Percentiles rank a stretch among this genome's conserved stretches.
These are phyloP conservation scores for Meyerozyma smithsonii DNA, from an alignment of 1,139 yeast species.

Conservation along the genomic window DNA sequence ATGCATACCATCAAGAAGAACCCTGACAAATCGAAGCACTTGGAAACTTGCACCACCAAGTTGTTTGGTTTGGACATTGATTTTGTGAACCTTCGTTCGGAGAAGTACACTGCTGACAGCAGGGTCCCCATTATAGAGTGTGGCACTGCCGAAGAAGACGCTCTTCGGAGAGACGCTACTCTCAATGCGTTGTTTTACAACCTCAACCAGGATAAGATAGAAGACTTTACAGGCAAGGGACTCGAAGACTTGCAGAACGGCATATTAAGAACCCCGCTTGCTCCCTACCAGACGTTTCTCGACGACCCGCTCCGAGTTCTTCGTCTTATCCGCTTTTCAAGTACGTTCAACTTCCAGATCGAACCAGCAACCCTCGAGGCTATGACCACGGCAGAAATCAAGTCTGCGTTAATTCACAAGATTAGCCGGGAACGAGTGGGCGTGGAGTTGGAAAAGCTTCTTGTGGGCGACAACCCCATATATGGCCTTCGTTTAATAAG, in stretches of 20 bases:
- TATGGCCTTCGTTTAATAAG: slow-evolving; percentile 61
- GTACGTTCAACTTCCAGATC: slow-evolving; percentile 66
- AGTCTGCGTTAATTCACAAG: slow-evolving; percentile 57
- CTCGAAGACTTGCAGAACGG: slow-evolving; percentile 66
- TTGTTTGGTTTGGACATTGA: slow-evolving; percentile 80
- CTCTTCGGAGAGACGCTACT: slow-evolving; percentile 91
- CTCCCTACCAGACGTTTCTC: slow-evolving; percentile 75
- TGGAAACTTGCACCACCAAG: slow-evolving; percentile 93
- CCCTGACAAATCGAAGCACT: slow-evolving; percentile 92
- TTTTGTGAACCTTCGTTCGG: slow-evolving; percentile 86
- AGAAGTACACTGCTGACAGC: slow-evolving; percentile 75
- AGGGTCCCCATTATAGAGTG: slow-evolving; percentile 73
- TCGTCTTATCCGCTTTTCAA: slow-evolving; percentile 79
- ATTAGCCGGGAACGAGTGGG: slow-evolving; percentile 92
- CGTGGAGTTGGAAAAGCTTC: slow-evolving; percentile 72
- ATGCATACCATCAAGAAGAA: slow-evolving; percentile 85
- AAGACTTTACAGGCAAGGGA: slow-evolving; percentile 80
- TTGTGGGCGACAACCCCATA: slow-evolving; percentile 57
- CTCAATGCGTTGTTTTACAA: slow-evolving; percentile 87
- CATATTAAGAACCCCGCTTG: slow-evolving; percentile 79
- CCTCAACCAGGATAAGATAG: slow-evolving; percentile 60
- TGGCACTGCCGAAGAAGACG: slow-evolving; percentile 92
- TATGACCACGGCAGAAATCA: slow-evolving; percentile 60
- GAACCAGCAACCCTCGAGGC: slow-evolving; percentile 57
- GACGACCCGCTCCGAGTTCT: slow-evolving; percentile 93